Conservation (phyloP, 257 asterid species). For the Dorcoceras hygrometricum region DNA sequence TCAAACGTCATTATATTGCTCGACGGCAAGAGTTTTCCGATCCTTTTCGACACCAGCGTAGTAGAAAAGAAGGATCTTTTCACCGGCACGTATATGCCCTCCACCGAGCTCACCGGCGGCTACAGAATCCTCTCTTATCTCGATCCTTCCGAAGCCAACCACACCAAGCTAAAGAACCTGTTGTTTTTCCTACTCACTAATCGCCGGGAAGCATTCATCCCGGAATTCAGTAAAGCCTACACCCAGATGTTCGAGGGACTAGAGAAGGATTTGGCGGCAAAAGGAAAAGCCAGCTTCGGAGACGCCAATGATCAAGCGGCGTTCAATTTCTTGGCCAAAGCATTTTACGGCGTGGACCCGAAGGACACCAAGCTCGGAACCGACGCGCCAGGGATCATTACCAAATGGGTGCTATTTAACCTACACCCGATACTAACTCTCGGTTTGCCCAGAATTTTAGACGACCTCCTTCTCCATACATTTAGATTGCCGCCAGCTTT, state of each 20-base stretch:
- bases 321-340: conserved; percentile 58
- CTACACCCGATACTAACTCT: conserved; percentile 59
- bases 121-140: conserved; percentile 66
- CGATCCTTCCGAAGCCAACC: conserved; percentile 84
- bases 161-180: conserved; percentile 58
- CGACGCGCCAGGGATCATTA: conserved; percentile 61
- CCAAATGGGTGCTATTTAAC: conserved; percentile 69
- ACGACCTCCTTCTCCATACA: conserved; percentile 59
- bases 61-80: conserved; percentile 83
- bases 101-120: conserved; percentile 76
- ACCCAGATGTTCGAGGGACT: conserved; percentile 41
- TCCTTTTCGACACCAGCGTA: conserved; percentile 58
- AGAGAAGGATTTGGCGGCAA: conserved; percentile 45
- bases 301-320: conserved; percentile 66
- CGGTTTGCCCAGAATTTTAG: conserved; percentile 54
- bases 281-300: conserved; percentile 53
- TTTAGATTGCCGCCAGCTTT: conserved; percentile 56
- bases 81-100: conserved; percentile 84
- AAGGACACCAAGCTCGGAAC: conserved; percentile 44
- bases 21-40: conserved; percentile 81
- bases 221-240: conserved; percentile 57
- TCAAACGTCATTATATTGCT: conserved; percentile 73
- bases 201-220: conserved; percentile 60
- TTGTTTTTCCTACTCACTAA: conserved; percentile 52
- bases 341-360: conserved; percentile 63